Evolutionary conservation across 106 monocot species (phyloP), one percentile per base, ranked within the genome.

Genomic region (Acorus gramineus): DNA sequence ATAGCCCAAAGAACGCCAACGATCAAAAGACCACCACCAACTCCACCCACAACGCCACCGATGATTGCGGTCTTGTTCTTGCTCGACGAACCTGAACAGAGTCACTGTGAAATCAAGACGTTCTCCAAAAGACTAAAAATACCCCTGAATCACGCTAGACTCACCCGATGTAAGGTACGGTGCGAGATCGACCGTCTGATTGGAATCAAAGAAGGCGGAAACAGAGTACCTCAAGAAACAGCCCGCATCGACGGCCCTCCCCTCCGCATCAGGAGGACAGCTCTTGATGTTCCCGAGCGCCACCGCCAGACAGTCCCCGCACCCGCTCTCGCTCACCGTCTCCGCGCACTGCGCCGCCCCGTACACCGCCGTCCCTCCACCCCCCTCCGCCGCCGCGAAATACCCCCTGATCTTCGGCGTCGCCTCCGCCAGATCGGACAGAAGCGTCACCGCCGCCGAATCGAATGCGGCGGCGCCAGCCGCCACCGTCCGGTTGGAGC

Each of bases 111-210:
- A 44, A 50, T 59, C 61, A 53, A 9, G 5, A 9, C 11, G 42
- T 11, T 45, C 60, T 46, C 28, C 2, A 46, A 61, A 44, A 2
- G 43, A 44, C 3, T 61, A 7, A n/a, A n/a, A n/a, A 28, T 7
- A 42, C 49, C 50, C 49, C 61, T 69, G 71, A 75, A 55, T 73
- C 66, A n/a, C 48, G 7, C 63, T 67, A 57, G 52, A 51, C 28
- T 28, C 28, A 28, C 28, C 28, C 28, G 28, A 28, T 28, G 28
- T 28, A 28, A 28, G 28, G 28, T 28, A 28, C 28, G 28, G 28
- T 68, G 12, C 44, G 52, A 87, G 79, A 67, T 83, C 77, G 42
- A 77, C 63, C 4, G 83, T 83, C 60, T 61, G 56, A 53, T 87
- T 83, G 48, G 59, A 44, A 10, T 67, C 50, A 48, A 87, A 87